Evolutionary conservation across 345 rosid species (phyloP).

Genomic region (Toxicodendron radicans): DNA sequence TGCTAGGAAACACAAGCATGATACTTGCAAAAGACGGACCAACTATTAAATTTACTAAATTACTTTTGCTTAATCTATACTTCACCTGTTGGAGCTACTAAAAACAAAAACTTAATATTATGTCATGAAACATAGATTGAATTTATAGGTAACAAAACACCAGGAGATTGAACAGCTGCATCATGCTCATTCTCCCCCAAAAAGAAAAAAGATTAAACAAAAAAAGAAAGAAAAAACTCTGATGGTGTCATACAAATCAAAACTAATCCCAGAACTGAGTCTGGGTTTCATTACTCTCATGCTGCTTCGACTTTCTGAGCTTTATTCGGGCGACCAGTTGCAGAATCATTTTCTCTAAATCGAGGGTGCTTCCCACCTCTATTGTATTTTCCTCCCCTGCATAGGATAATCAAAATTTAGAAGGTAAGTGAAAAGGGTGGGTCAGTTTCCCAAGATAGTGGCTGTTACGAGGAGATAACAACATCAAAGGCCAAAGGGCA

Average conservation of each 20-base stretch:
- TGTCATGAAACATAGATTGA: not conserved
- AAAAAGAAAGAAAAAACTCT: not conserved
- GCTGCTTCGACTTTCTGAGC: constrained; percentile 45
- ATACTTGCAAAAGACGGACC: not conserved
- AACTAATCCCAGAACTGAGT: constrained; percentile 4
- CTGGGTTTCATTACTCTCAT: not conserved
- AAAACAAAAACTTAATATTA: not conserved
- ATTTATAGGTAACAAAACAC: not conserved
- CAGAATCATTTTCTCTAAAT: constrained; percentile 49
- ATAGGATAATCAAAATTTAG: constrained; percentile 3
- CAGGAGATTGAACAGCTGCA: not conserved
- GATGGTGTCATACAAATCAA: not conserved
- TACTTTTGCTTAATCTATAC: not conserved
- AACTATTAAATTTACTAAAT: not conserved
- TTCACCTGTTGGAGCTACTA: not conserved
- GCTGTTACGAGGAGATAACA: not conserved
- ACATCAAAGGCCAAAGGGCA: not conserved
- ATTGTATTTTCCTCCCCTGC: constrained; percentile 71
- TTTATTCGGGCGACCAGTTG: constrained; percentile 60
- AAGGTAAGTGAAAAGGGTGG: not conserved
- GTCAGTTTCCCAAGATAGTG: not conserved
- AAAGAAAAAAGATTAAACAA: no score
- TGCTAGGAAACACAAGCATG: not conserved
- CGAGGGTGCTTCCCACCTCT: constrained; percentile 71
- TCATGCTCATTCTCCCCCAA: not conserved